Evolutionary conservation across 225 moss, liverwort and hornwort genomes (phyloP).

Genomic region (Polytrichum formosum): DNA sequence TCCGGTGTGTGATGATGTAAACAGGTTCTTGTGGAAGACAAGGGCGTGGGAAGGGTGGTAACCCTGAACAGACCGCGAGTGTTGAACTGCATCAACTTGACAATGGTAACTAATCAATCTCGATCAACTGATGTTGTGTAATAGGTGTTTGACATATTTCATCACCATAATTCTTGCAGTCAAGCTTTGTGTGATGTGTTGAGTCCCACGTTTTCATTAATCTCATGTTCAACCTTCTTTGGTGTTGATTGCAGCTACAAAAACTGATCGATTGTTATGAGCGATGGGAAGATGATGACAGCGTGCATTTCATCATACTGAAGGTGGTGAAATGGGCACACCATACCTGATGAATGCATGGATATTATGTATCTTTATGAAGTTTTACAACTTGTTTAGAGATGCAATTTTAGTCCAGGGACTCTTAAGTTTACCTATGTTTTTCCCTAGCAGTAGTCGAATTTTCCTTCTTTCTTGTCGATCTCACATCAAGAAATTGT

Average conservation of each 20-base stretch:
- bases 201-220: neutral
- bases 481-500: neutral
- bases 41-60: conserved; percentile 46
- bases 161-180: neutral
- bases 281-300: conserved; percentile 65
- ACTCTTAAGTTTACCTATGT: neutral
- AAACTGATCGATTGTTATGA: conserved; percentile 45
- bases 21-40: conserved; percentile 62
- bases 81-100: conserved; percentile 72
- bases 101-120: conserved; percentile 49
- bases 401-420: neutral
- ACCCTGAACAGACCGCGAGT: conserved; percentile 83
- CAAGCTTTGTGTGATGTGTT: neutral
- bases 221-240: neutral
- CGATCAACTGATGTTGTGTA: neutral
- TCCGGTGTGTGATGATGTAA: neutral
- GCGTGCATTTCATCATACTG: conserved; percentile 55
- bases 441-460: neutral
- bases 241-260: conserved; percentile 27
- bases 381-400: too few species aligned
- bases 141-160: neutral
- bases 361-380: too few species aligned
- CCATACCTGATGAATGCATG: too few species aligned
- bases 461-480: neutral
- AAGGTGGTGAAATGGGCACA: conserved; percentile 44